A percentile compares a stretch with the other conserved stretches of the same genome.
Conservation (phyloP, 345 rosid genomes). For the Salix dunnii region DNA sequence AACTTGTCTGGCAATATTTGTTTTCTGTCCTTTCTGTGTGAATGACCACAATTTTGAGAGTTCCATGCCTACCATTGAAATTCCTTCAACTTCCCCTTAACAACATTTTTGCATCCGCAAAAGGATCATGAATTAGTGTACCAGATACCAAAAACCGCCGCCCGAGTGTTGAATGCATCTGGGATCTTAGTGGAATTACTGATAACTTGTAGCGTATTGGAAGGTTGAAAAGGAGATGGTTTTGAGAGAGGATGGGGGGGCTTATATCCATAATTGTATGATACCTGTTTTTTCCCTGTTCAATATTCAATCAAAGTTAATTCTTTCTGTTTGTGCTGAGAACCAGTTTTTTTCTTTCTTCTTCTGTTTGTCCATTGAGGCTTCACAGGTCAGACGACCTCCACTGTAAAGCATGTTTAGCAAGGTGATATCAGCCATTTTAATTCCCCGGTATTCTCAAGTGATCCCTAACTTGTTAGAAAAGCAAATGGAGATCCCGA, state of each 20-base stretch:
- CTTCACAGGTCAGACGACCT: not conserved
- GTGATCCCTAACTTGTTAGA: not conserved
- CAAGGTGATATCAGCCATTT: not conserved
- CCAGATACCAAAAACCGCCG: not conserved
- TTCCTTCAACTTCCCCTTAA: not conserved
- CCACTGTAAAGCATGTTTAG: not conserved
- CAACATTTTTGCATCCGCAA: not conserved
- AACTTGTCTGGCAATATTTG: not conserved
- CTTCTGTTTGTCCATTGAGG: too few species aligned
- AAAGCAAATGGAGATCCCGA: not conserved
- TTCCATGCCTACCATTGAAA: not conserved
- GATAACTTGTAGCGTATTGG: not conserved
- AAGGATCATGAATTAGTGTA: not conserved
- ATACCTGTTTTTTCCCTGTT: not conserved
- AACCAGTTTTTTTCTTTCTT: not conserved
- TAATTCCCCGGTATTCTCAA: too few species aligned
- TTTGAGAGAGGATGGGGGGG: not conserved
- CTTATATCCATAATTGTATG: not conserved
- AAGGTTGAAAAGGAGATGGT: not conserved
- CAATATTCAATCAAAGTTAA: not conserved
- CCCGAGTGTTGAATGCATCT: not conserved
- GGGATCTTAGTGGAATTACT: not conserved
- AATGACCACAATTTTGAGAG: not conserved
- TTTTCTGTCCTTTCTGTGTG: not conserved
- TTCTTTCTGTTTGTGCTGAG: not conserved